Evolutionary conservation across 1,284 basidiomycete genomes (phyloP).

Genomic region (Cystobasidiaceae sp.): DNA sequence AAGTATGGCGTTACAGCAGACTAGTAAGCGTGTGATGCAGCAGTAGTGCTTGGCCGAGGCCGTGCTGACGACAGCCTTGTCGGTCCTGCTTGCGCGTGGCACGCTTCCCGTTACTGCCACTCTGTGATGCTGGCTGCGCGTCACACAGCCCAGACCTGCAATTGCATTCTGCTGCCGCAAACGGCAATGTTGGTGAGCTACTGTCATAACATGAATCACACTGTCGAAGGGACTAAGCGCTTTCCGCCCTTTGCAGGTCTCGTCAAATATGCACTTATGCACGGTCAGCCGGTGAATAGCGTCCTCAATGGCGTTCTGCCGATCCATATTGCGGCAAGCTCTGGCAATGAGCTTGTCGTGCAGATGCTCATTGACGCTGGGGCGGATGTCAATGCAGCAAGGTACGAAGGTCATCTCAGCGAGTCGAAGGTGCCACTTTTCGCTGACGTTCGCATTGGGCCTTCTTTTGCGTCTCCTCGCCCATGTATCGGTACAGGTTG

Average conservation of each 20-base stretch:
- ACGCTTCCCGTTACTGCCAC: not conserved
- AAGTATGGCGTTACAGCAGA: slow-evolving; percentile 30
- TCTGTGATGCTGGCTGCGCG: not conserved
- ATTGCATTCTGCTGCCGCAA: slow-evolving; percentile 79
- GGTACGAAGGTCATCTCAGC: slow-evolving; percentile 20
- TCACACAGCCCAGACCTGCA: slow-evolving; percentile 56
- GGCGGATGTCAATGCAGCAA: slow-evolving; percentile 84
- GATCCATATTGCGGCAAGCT: slow-evolving; percentile 81
- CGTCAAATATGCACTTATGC: slow-evolving; percentile 77
- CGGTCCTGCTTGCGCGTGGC: not conserved
- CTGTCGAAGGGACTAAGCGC: not conserved
- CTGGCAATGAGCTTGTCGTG: slow-evolving; percentile 77
- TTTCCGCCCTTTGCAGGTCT: slow-evolving; percentile 51
- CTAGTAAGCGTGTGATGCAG: too few species aligned
- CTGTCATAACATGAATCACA: too few species aligned
- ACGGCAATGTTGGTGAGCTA: slow-evolving; percentile 64
- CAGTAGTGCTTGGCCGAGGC: too few species aligned
- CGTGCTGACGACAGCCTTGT: too few species aligned
- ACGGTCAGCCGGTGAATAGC: slow-evolving; percentile 88
- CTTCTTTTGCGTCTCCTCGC: not conserved
- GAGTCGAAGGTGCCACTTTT: not conserved
- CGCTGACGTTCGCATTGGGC: not conserved
- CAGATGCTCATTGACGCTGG: slow-evolving; percentile 78
- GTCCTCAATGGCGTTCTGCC: slow-evolving; percentile 86
- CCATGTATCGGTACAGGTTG: slow-evolving; percentile 52